Base-by-base conservation (phyloP, 352 stramenopile species). In the Pythium utonaiense region DNA sequence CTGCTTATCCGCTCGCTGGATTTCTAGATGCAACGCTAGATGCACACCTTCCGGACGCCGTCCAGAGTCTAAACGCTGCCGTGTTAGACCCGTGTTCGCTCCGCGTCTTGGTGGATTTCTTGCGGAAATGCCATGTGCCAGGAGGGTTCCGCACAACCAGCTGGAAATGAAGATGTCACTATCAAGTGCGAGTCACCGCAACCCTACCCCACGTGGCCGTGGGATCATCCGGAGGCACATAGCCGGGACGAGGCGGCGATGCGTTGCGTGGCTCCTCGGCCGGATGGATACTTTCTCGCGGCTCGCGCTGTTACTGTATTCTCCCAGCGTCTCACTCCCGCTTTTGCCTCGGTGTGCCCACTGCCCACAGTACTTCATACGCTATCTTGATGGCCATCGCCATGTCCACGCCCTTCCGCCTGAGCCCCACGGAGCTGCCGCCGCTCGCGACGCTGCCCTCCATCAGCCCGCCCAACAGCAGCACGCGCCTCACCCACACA, bases 401-500 rank as follows among this genome's bases (percentile, higher is more conserved):
- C 50, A 45, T 57, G 25, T 30, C 50, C 17, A 45, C 25, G 47
- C 47, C 21, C 52, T 28, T 49, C 52, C 19, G 59, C 31, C 52
- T 52, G 6, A 73, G 72, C 34, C 55, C 64, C 22, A 47, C 71
- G 50, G 62, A 57, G 19, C 49, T 71, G 17, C 67, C 64, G 16
- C 64, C 69, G 24, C 57, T 69, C 17, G 64, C 16, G 1, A 28
- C 41, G 16, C 48, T 68, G 6, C 53, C 52, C 33, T 73, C 69
- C 36, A 85, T 86, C 54, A 86, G 75, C 34, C 79, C 80, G 5
- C 13, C 24, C 40, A 40, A 64, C 56, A 60, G 41, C 54, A 60
- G 60, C 17, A 61, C 60, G 28, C 71, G 79, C 36, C 64, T 65
- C 13, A 45, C 24, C n/a, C 44, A 55, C 44, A 51, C 13, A 6